Evolutionary conservation across 73 alveolate species (phyloP).

Genomic region (Paraurostyla sp.): DNA sequence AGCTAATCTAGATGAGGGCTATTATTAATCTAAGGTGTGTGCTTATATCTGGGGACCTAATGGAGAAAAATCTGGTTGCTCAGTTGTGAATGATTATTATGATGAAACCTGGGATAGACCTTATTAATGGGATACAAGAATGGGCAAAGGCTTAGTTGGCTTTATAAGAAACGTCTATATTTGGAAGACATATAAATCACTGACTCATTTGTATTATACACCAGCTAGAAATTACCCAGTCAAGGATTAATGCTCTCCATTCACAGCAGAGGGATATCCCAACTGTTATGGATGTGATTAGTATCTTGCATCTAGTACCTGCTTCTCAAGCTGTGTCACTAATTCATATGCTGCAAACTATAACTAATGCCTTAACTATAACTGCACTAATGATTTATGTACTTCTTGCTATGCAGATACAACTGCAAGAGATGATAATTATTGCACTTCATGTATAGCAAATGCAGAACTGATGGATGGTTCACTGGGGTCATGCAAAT

Average conservation of each 20-base stretch:
- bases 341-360: background rate
- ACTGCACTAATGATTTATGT: slow-evolving; percentile 15
- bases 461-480: slow-evolving; percentile 22
- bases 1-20: background rate
- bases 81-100: slow-evolving; percentile 1
- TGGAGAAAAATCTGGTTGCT: background rate
- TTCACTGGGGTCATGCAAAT: slow-evolving; percentile 3
- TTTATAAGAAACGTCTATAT: background rate
- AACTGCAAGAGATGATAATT: background rate
- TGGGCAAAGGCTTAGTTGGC: slow-evolving; percentile 25
- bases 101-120: background rate
- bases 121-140: background rate
- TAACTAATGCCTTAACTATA: background rate
- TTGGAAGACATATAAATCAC: background rate
- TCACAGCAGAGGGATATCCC: slow-evolving; percentile 20
- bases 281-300: slow-evolving; percentile 29
- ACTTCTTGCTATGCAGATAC: slow-evolving; percentile 27
- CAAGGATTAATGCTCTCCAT: slow-evolving; percentile 26
- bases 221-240: slow-evolving; percentile 17
- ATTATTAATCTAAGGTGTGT: background rate
- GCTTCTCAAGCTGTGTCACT: slow-evolving; percentile 43
- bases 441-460: slow-evolving; percentile 44
- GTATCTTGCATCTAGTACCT: slow-evolving; percentile 1
- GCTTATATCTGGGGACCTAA: background rate
- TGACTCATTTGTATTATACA: slow-evolving; percentile 9